Percentiles rank a stretch among this genome's conserved stretches.
Evolutionary conservation across 2,329 filamentous ascomycete species (phyloP).

Genomic region (Aspergillus sp.): DNA sequence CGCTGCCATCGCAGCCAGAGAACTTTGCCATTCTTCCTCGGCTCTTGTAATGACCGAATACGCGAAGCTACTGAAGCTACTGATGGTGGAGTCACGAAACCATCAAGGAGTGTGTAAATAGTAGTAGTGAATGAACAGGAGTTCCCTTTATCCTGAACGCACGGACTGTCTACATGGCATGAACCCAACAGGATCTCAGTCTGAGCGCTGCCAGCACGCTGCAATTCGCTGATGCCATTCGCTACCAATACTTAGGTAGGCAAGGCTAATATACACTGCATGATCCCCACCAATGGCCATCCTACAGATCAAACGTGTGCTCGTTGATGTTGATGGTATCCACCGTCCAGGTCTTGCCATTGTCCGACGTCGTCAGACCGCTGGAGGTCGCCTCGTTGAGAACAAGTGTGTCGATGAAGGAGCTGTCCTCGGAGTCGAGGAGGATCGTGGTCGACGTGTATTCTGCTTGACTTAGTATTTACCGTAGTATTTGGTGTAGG

Average conservation of each 20-base stretch:
- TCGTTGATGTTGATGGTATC: conserved; percentile 28
- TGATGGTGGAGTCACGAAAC: too few species aligned
- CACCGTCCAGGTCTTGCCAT: conserved; percentile 29
- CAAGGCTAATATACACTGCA: not conserved
- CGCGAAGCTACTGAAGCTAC: too few species aligned
- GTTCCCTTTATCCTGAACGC: too few species aligned
- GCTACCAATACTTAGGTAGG: not conserved
- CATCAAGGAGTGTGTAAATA: too few species aligned
- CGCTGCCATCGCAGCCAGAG: not conserved
- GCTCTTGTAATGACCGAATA: too few species aligned
- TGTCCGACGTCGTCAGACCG: conserved; percentile 26
- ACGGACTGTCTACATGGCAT: too few species aligned
- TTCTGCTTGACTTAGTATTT: conserved; percentile 14
- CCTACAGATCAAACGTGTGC: conserved; percentile 24
- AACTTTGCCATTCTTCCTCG: too few species aligned
- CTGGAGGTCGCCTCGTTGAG: conserved; percentile 28
- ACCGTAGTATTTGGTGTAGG: too few species aligned
- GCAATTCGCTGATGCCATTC: too few species aligned
- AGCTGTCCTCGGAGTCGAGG: conserved; percentile 26
- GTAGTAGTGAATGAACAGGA: too few species aligned
- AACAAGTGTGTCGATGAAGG: conserved; percentile 28
- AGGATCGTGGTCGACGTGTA: conserved; percentile 32
- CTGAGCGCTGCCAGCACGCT: too few species aligned
- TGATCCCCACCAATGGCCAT: not conserved
- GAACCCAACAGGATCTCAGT: too few species aligned